These are phyloP conservation scores for Microcyclosporella mali DNA, from an alignment of 2,329 filamentous ascomycete species.

Conservation along the genomic window DNA sequence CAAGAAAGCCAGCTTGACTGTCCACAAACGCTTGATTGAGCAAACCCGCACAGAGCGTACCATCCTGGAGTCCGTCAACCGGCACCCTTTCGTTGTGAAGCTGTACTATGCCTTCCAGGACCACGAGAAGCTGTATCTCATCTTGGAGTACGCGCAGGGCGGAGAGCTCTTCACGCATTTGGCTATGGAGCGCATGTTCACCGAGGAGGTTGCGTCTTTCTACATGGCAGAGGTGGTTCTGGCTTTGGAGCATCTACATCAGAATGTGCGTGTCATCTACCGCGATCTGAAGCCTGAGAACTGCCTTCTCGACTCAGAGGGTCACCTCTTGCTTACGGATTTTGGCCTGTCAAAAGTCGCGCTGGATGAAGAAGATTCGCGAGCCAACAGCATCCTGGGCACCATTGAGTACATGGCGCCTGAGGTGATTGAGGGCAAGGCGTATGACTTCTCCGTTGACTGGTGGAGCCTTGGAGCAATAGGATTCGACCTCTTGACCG, in stretches of 20 bases:
- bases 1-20: conserved; percentile 89
- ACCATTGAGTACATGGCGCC: conserved; percentile 99
- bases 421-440: conserved; percentile 79
- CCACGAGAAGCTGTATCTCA: conserved; percentile 93
- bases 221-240: conserved; percentile 99
- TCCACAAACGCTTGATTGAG: conserved; percentile 92
- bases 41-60: conserved; percentile 95
- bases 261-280: conserved; percentile 88
- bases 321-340: conserved; percentile 89
- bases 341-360: conserved; percentile 96
- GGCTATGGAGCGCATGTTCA: conserved; percentile 89
- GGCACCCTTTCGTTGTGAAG: conserved; percentile 96
- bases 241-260: conserved; percentile 87
- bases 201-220: conserved; percentile 81
- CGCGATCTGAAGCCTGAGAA: conserved; percentile 97
- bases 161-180: conserved; percentile 96
- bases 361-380: conserved; percentile 57
- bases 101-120: conserved; percentile 98
- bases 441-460: conserved; percentile 91
- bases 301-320: conserved; percentile 83
- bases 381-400: conserved; percentile 84
- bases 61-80: conserved; percentile 91
- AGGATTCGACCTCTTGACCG: conserved; percentile 86
- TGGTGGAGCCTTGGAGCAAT: conserved; percentile 98
- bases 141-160: conserved; percentile 94